Conservation (phyloP, 257 asterid genomes). For the Solanum sejunctum region DNA sequence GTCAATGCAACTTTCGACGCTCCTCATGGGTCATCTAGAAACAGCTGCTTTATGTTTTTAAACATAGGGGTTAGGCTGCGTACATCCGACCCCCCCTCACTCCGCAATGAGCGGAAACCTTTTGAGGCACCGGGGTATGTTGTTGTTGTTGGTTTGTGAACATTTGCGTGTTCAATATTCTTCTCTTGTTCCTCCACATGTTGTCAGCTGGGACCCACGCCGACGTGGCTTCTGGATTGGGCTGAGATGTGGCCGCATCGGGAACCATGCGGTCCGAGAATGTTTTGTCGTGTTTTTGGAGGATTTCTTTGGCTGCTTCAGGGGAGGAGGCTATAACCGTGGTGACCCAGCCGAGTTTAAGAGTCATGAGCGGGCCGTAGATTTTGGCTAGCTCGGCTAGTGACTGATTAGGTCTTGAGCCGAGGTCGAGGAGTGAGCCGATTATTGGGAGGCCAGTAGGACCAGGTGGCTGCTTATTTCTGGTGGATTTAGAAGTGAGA, state of each 20-base stretch:
- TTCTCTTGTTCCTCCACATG: not conserved
- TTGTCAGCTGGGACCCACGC: not conserved
- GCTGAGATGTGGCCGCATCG: not conserved
- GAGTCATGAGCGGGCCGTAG: slow-evolving; percentile 1
- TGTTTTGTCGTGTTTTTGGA: not conserved
- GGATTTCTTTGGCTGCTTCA: not conserved
- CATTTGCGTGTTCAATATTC: not conserved
- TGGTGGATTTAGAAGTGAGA: not conserved
- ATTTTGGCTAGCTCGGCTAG: not conserved
- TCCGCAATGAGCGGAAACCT: no score
- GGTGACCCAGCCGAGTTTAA: not conserved
- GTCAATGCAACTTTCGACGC: no score
- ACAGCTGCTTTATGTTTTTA: no score
- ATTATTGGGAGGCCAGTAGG: not conserved
- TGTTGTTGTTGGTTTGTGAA: no score
- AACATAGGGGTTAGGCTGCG: no score
- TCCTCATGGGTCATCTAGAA: no score
- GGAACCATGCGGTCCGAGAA: not conserved
- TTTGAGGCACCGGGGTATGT: no score
- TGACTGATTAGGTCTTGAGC: not conserved
- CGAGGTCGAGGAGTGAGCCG: not conserved
- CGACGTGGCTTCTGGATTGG: not conserved
- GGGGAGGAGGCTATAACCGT: not conserved
- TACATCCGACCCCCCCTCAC: no score
- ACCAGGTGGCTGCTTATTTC: not conserved